A percentile compares a stretch with the other conserved stretches of the same genome.
These are phyloP conservation scores for Rutstroemia sp. DNA, from an alignment of 2,329 filamentous ascomycete species.

Conservation along the genomic window DNA sequence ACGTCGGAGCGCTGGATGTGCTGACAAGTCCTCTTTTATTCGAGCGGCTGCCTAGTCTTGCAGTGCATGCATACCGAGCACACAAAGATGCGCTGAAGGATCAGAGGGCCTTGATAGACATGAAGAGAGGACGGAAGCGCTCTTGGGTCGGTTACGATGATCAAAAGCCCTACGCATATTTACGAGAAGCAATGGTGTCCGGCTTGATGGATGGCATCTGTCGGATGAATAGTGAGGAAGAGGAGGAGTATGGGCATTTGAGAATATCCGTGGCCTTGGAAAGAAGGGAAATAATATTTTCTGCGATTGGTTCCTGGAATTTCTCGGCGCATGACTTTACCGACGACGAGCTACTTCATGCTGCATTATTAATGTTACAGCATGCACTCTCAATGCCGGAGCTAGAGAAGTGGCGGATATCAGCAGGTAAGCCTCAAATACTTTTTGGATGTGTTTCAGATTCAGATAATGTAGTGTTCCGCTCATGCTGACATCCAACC, in stretches of 20 bases:
- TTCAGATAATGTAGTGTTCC: constrained; percentile 14
- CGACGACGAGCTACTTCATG: constrained; percentile 85
- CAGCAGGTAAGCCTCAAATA: constrained; percentile 52
- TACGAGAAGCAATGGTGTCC: constrained; percentile 90
- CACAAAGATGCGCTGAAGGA: constrained; percentile 70
- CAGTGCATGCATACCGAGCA: constrained; percentile 76
- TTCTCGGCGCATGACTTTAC: constrained; percentile 86
- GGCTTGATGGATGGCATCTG: constrained; percentile 86
- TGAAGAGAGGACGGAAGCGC: constrained; percentile 70
- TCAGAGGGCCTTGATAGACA: constrained; percentile 62
- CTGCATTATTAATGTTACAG: constrained; percentile 79
- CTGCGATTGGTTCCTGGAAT: constrained; percentile 65
- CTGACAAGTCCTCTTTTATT: constrained; percentile 70
- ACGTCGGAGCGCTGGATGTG: constrained; percentile 81
- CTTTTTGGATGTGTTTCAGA: constrained; percentile 20
- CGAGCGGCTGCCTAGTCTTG: constrained; percentile 66
- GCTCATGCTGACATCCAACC: constrained; percentile 34
- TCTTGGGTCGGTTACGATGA: constrained; percentile 89
- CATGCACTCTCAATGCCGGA: constrained; percentile 80
- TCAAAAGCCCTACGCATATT: constrained; percentile 78
- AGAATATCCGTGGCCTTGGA: constrained; percentile 61
- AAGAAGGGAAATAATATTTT: constrained; percentile 57
- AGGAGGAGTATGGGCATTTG: constrained; percentile 52
- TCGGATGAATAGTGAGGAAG: constrained; percentile 52
- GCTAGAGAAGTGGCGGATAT: constrained; percentile 71